Evolutionary conservation across 768 basidiomycete species (phyloP).

Genomic region (Kwoniella europaea): DNA sequence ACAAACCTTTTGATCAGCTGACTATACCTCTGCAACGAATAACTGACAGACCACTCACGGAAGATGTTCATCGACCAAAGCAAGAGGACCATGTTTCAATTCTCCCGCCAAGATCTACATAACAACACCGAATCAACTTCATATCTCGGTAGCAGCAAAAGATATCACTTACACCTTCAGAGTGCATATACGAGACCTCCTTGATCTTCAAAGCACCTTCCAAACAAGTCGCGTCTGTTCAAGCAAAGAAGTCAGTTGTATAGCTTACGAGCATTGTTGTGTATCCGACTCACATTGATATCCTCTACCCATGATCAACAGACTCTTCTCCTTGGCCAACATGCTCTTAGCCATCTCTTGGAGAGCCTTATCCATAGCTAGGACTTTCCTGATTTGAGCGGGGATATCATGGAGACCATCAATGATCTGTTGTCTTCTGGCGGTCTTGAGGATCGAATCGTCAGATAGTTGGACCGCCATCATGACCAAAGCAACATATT

Average conservation of each 20-base stretch:
- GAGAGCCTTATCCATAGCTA: slow-evolving; percentile 74
- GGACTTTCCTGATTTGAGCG: slow-evolving; percentile 81
- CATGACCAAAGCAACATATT: slow-evolving; percentile 97
- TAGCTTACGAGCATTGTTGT: not conserved
- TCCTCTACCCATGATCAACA: slow-evolving; percentile 96
- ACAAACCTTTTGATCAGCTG: slow-evolving; percentile 9
- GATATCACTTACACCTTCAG: slow-evolving; percentile 58
- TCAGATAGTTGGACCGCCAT: slow-evolving; percentile 98
- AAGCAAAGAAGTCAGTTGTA: slow-evolving; percentile 10
- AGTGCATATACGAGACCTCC: slow-evolving; percentile 84
- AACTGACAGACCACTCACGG: slow-evolving; percentile 60
- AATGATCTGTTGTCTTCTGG: slow-evolving; percentile 91
- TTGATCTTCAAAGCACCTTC: slow-evolving; percentile 99
- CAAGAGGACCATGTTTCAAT: slow-evolving; percentile 97
- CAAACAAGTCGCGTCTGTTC: slow-evolving; percentile 88
- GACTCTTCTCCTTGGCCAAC: slow-evolving; percentile 70
- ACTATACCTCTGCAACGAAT: not conserved
- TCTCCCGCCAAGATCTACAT: slow-evolving; percentile 91
- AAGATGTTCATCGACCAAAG: slow-evolving; percentile 97
- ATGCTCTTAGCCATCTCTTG: slow-evolving; percentile 84
- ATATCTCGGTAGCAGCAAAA: slow-evolving; percentile 1
- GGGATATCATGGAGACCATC: slow-evolving; percentile 90
- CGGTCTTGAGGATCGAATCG: slow-evolving; percentile 89
- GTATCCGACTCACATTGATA: slow-evolving; percentile 68
- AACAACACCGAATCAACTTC: slow-evolving; percentile 5